Evolutionary conservation across 768 basidiomycete genomes (phyloP).

Genomic region (Suillus subaureus): DNA sequence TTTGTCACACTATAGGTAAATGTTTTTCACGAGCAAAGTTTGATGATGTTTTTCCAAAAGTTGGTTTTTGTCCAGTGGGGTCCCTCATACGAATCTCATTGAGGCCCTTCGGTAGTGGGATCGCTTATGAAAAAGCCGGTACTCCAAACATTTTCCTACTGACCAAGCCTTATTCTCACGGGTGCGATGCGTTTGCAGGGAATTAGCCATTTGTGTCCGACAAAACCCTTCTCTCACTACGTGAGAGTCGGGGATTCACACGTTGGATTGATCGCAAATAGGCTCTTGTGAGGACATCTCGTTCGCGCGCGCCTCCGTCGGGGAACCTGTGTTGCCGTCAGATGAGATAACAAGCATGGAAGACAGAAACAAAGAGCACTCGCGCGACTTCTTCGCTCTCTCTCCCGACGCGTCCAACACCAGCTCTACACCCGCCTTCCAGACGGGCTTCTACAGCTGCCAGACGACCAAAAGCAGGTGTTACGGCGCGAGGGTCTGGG

Average conservation of each 20-base stretch:
- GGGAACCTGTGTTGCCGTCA: constrained; percentile 67
- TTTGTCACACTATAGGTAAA: too few relatives aligned
- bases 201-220: too few relatives aligned
- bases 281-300: constrained; percentile 77
- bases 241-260: constrained; percentile 42
- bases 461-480: constrained; percentile 89
- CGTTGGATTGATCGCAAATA: constrained; percentile 85
- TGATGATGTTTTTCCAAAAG: too few relatives aligned
- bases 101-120: too few relatives aligned
- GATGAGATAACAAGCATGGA: background rate
- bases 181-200: too few relatives aligned
- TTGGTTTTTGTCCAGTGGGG: too few relatives aligned
- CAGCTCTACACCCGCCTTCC: constrained; percentile 89
- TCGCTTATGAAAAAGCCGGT: too few relatives aligned
- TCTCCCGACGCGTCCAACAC: constrained; percentile 81
- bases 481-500: constrained; percentile 76
- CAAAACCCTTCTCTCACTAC: too few relatives aligned
- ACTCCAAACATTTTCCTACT: too few relatives aligned
- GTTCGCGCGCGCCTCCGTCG: constrained; percentile 82
- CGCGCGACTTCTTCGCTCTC: constrained; percentile 94
- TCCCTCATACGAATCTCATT: too few relatives aligned
- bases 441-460: constrained; percentile 86
- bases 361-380: constrained; percentile 32
- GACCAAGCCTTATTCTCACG: too few relatives aligned
- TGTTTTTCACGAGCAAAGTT: too few relatives aligned